Percentiles rank a stretch among this genome's conserved stretches.
phyloP scores from a whole-genome alignment of 495 filamentous ascomycete species.

The Xylaria castorea region DNA sequence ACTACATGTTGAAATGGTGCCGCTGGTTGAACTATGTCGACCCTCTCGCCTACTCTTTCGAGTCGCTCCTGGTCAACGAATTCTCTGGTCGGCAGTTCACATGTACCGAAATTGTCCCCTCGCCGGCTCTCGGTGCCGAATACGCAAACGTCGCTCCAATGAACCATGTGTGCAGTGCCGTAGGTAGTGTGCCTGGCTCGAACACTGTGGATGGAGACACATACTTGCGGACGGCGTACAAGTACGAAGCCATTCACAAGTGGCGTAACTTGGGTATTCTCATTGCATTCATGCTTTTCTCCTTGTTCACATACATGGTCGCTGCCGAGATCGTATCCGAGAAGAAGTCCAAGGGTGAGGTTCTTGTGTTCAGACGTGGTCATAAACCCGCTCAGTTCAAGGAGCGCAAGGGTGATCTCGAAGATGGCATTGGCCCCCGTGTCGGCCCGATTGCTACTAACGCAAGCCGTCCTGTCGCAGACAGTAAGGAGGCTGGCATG shows the following conservation, averaged over 20 bases:
- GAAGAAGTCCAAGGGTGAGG: slow-evolving; percentile 85
- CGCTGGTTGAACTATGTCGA: slow-evolving; percentile 89
- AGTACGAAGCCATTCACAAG: slow-evolving; percentile 66
- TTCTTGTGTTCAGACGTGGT: slow-evolving; percentile 83
- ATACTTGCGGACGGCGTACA: slow-evolving; percentile 68
- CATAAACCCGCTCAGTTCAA: slow-evolving; percentile 65
- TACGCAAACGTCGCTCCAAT: slow-evolving; percentile 53
- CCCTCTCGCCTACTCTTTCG: slow-evolving; percentile 86
- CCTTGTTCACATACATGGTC: slow-evolving; percentile 69
- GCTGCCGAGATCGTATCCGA: slow-evolving; percentile 77
- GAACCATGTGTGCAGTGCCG: slow-evolving; percentile 64
- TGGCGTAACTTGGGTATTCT: slow-evolving; percentile 89
- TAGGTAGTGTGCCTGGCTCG: slow-evolving; percentile 67
- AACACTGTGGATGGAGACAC: slow-evolving; percentile 64
- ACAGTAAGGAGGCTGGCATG: slow-evolving; percentile 54
- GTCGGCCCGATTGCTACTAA: slow-evolving; percentile 48
- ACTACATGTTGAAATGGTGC: slow-evolving; percentile 82
- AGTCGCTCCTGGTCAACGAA: slow-evolving; percentile 90
- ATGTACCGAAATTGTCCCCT: slow-evolving; percentile 66
- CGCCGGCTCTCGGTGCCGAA: slow-evolving; percentile 37
- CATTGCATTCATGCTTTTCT: slow-evolving; percentile 72
- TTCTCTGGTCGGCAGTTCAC: slow-evolving; percentile 70
- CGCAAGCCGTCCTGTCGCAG: slow-evolving; percentile 45
- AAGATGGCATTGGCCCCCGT: slow-evolving; percentile 58
- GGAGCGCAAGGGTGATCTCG: slow-evolving; percentile 60